phyloP scores from a whole-genome alignment of 73 alveolate species.

The Paramecium caudatum region DNA sequence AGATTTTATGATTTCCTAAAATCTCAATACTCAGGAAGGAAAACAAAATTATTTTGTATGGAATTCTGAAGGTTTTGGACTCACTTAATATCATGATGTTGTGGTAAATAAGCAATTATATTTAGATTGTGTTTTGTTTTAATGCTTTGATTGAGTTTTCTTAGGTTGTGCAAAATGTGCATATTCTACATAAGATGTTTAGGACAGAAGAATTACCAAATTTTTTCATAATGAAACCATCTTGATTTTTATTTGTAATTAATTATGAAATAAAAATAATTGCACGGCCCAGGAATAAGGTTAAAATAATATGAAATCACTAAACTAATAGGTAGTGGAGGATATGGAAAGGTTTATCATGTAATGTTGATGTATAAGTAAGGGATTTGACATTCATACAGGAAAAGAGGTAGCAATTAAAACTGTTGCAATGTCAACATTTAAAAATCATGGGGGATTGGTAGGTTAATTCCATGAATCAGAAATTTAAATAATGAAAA shows the following conservation, averaged over 20 bases:
- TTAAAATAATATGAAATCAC: slow-evolving; percentile 2
- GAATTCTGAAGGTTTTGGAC: slow-evolving; percentile 56
- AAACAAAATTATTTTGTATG: slow-evolving; percentile 55
- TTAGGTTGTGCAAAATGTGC: slow-evolving; percentile 21
- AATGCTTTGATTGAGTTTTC: slow-evolving; percentile 28
- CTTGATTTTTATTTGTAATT: slow-evolving; percentile 3
- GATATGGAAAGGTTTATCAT: slow-evolving; percentile 42
- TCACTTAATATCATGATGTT: slow-evolving; percentile 60
- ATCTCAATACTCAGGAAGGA: not conserved
- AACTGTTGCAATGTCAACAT: slow-evolving; percentile 35
- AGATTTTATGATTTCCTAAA: not conserved
- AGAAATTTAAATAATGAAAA: slow-evolving; percentile 35
- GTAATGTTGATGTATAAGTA: not conserved
- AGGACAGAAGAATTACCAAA: slow-evolving; percentile 23
- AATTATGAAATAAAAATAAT: not conserved
- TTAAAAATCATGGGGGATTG: slow-evolving; percentile 51
- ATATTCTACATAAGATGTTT: slow-evolving; percentile 54
- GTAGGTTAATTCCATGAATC: slow-evolving; percentile 44
- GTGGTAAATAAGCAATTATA: slow-evolving; percentile 3
- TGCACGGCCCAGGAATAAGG: slow-evolving; percentile 19
- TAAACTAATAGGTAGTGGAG: slow-evolving; percentile 19
- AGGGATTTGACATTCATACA: not conserved
- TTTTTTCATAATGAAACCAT: slow-evolving; percentile 39
- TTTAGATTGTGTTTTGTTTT: slow-evolving; percentile 50
- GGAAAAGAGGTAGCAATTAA: not conserved